These are phyloP conservation scores for Ascocoryne sarcoides DNA, from an alignment of 2,329 filamentous ascomycete genomes.

Conservation along the genomic window DNA sequence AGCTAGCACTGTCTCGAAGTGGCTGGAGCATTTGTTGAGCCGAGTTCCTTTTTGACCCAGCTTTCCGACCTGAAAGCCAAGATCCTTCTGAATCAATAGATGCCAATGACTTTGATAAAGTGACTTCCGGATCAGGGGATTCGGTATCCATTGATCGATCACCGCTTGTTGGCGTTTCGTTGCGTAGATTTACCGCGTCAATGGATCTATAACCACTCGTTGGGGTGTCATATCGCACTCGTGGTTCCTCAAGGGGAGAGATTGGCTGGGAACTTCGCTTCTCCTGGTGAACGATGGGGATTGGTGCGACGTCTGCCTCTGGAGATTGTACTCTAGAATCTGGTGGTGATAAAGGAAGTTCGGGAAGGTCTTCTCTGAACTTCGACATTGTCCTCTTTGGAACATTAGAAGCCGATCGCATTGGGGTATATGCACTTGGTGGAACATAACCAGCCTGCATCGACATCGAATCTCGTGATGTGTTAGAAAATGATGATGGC, in stretches of 20 bases:
- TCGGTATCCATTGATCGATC: constrained; percentile 32
- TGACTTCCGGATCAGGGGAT: constrained; percentile 43
- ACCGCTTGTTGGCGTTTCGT: constrained; percentile 38
- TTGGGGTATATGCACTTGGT: constrained; percentile 20
- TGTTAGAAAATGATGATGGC: constrained; percentile 82
- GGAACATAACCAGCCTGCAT: constrained; percentile 17
- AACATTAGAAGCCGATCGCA: constrained; percentile 31
- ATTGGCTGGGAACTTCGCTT: constrained; percentile 8
- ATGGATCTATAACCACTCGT: constrained; percentile 36
- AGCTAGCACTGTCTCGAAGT: constrained; percentile 34
- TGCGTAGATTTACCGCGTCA: constrained; percentile 30
- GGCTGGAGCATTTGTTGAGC: constrained; percentile 35
- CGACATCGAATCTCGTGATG: constrained; percentile 78
- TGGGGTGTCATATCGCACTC: constrained; percentile 40
- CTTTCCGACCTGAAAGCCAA: constrained; percentile 74
- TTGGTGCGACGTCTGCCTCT: constrained; percentile 41
- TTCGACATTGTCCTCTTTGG: constrained; percentile 80
- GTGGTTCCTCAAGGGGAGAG: constrained; percentile 27
- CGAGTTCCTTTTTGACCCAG: constrained; percentile 39
- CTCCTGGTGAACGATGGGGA: constrained; percentile 4
- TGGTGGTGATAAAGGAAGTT: constrained; percentile 76
- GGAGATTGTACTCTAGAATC: constrained; percentile 75
- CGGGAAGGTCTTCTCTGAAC: constrained; percentile 86
- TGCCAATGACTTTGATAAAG: constrained; percentile 73
- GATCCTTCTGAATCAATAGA: constrained; percentile 94